Evolutionary conservation across 2,329 filamentous ascomycete species (phyloP), one percentile per base, ranked within the genome.

Genomic region (Fusarium chaquense): DNA sequence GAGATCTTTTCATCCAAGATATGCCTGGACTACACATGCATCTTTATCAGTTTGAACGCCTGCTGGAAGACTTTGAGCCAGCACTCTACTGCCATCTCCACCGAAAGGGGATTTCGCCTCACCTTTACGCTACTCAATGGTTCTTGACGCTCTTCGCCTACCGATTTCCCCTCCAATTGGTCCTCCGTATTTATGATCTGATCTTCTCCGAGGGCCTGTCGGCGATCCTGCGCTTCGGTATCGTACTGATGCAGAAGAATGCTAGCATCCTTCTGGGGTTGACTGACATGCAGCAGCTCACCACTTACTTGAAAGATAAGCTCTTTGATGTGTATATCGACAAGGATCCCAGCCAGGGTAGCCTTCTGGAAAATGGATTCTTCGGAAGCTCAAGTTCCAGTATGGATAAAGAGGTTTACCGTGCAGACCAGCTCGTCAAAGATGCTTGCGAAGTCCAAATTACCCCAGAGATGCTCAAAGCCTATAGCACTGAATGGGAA

Each of bases 91-190:
- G 95, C 78, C 96, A 99, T 79, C 88, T 99, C 58, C 92, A 93
- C 76, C 90, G 96, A 62, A 89, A 92, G 58, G 91, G 93, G 70
- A 96, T 99, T 57, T 92, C 92, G 11, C 92, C 96, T 1, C 93
- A 97, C 76, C 86, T 99, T 11, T 99, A 99, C 78, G 96, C 96
- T 45, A 99, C 96, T 0, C 96, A 99, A 79, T 99, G 96, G 96
- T 99, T 99, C 81, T 86, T 99, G 51, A 99, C 96, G 0, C 86
- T 99, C n/a, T 99, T 99, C 77, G 94, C 95, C 33, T 99, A 99
- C 79, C 92, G 97, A 43, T 99, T 99, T 79, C 96, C 96, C 11
- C 86, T 99, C 10, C 96, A 99, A 77, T 89, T 99, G 12, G 96
- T 99, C 9, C 90, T 99, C 61, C 92, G 96, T 33, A 97, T 99